Evolutionary conservation across 352 stramenopile species (phyloP).

Genomic region (Phytopythium sindhum): DNA sequence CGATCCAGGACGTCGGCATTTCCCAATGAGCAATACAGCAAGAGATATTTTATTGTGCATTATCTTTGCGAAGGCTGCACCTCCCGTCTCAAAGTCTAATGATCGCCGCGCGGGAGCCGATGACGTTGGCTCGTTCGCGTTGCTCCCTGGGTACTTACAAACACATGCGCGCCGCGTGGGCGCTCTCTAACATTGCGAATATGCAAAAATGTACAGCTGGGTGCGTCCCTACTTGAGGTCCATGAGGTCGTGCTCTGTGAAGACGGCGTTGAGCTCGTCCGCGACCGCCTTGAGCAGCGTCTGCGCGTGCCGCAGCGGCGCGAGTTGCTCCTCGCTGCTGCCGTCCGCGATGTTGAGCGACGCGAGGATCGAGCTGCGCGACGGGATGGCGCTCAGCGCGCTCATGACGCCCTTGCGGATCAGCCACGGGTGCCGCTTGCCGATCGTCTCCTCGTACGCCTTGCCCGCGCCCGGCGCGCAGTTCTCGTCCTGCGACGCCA

Average conservation of each 20-base stretch:
- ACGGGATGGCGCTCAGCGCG: conserved; percentile 60
- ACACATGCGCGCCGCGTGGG: not conserved
- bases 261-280: conserved; percentile 40
- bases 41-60: conserved; percentile 9
- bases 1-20: not conserved
- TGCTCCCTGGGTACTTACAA: not conserved
- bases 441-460: conserved; percentile 82
- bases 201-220: conserved; percentile 1
- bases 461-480: conserved; percentile 61
- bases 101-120: not conserved
- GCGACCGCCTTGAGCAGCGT: conserved; percentile 45
- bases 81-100: not conserved
- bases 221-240: conserved; percentile 60
- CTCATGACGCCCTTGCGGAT: conserved; percentile 83
- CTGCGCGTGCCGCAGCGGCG: conserved; percentile 40
- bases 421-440: conserved; percentile 77
- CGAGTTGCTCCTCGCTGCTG: conserved; percentile 29
- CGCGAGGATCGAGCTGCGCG: conserved; percentile 48
- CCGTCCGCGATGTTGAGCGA: conserved; percentile 37
- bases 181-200: not conserved
- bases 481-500: conserved; percentile 65
- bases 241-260: conserved; percentile 62
- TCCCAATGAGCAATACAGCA: conserved; percentile 3
- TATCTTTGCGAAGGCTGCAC: not conserved
- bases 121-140: not conserved